Conservation (phyloP, 208 protist genomes). For the Trypanosoma rangeli region DNA sequence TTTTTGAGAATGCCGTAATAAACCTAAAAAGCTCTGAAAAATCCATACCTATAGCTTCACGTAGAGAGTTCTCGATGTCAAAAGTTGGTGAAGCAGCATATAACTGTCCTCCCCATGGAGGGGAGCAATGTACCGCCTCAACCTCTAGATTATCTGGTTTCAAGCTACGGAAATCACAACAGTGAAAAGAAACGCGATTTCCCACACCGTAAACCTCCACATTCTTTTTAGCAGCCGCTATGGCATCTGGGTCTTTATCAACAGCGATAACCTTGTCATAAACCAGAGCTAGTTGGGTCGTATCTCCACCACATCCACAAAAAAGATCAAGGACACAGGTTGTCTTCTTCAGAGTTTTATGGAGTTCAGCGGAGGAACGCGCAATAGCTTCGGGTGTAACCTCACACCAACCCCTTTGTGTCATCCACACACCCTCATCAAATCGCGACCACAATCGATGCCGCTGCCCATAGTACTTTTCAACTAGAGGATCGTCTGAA, state of each 20-base stretch:
- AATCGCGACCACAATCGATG: constrained; percentile 33
- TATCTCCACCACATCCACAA: constrained; percentile 36
- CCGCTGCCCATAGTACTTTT: constrained; percentile 32
- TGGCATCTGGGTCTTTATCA: constrained; percentile 26
- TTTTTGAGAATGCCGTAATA: constrained; percentile 21
- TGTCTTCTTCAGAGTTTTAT: constrained; percentile 12
- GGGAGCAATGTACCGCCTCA: constrained; percentile 30
- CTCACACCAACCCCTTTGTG: constrained; percentile 29
- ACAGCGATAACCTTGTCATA: constrained; percentile 33
- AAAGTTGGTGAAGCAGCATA: constrained; percentile 23
- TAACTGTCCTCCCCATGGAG: constrained; percentile 21
- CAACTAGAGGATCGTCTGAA: constrained; percentile 15
- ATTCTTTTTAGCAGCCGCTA: constrained; percentile 30
- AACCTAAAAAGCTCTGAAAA: constrained; percentile 26
- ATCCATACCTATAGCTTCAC: constrained; percentile 7
- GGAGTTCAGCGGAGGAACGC: constrained; percentile 3
- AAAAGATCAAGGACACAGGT: constrained; percentile 30
- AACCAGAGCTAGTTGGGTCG: constrained; percentile 27
- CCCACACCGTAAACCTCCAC: constrained; percentile 24
- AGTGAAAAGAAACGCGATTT: constrained; percentile 22
- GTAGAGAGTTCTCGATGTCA: constrained; percentile 17
- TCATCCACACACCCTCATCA: constrained; percentile 37
- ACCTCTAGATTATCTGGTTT: constrained; percentile 10
- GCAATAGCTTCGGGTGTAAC: constrained; percentile 29
- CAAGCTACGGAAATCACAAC: constrained; percentile 19